Evolutionary conservation across 345 rosid species (phyloP), one percentile per base, ranked within the genome.

Genomic region (Linum lewisii): DNA sequence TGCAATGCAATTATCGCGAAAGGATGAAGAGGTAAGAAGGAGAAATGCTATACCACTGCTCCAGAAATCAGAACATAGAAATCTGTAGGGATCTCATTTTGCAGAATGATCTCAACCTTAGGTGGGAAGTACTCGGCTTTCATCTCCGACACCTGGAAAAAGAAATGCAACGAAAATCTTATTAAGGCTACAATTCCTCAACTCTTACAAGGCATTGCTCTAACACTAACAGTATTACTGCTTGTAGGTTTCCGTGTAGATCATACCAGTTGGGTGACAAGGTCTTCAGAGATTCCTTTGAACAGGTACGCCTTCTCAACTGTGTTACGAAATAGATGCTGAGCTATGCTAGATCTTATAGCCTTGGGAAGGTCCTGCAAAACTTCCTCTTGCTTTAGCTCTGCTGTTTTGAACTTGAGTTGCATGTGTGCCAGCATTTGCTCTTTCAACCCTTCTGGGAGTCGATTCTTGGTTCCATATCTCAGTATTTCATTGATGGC

Each of bases 121-220:
- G 97, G 99, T n/a, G 95, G 97, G 69, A 84, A 89, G 67, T 84
- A 86, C 72, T 88, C 96, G 63, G 93, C 98, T 65, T 77, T 82
- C 79, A 88, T 74, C 58, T 86, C 90, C 0, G 91, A 78, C 36
- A 92, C 89, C 97, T 88, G 76, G 29, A 66, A 60, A 13, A 57
- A 61, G 38, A 64, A 62, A 37, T 32, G 18, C 34, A 2, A n/a
- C 23, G 6, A 34, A n/a, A 11, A 4, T 42, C 0, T 11, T 8
- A 2, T 42, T 11, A 42, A 42, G 0, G 13, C 47, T 11, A 42
- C 4, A 1, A 2, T 42, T 42, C 47, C 47, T 42, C 15, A 42
- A 42, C 5, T n/a, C 0, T 7, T 9, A 15, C 11, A 38, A 11
- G 14, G 14, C 45, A 6, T 38, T 38, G 13, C 45, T 38, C 5